Evolutionary conservation across 805 yeast genomes (phyloP).

Genomic region (Pichia manshurica): DNA sequence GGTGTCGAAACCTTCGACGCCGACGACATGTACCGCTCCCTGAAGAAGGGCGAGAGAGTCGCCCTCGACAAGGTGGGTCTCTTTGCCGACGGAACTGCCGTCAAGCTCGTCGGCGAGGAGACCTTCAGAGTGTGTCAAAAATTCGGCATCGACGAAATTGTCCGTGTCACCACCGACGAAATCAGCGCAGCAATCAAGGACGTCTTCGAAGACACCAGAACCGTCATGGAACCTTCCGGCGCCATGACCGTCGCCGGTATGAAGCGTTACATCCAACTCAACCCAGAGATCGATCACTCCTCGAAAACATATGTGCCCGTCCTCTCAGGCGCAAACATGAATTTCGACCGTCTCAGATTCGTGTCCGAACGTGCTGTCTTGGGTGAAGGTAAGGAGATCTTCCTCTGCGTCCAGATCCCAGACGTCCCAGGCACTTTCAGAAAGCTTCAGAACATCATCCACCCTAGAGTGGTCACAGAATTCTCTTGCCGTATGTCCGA

Average conservation of each 20-base stretch:
- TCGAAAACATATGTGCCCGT: conserved; percentile 73
- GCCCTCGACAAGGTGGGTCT: conserved; percentile 74
- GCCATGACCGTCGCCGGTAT: conserved; percentile 95
- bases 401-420: conserved; percentile 84
- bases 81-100: conserved; percentile 99
- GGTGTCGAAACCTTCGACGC: conserved; percentile 98
- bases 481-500: conserved; percentile 77
- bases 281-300: conserved; percentile 68
- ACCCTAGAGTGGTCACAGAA: conserved; percentile 90
- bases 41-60: conserved; percentile 49
- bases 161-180: conserved; percentile 63
- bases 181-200: conserved; percentile 95
- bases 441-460: conserved; percentile 66
- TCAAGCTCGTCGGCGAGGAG: conserved; percentile 81
- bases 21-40: conserved; percentile 77
- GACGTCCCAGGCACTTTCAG: conserved; percentile 89
- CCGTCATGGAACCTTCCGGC: conserved; percentile 94
- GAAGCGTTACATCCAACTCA: conserved; percentile 66
- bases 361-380: conserved; percentile 95
- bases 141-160: conserved; percentile 72
- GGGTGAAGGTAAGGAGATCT: conserved; percentile 98
- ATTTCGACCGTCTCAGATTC: conserved; percentile 91
- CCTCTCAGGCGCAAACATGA: conserved; percentile 96
- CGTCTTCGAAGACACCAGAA: conserved; percentile 90
- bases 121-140: conserved; percentile 76